A percentile compares a stretch with the other conserved stretches of the same genome.
phyloP scores from a whole-genome alignment of 805 yeast genomes.

The Candida arabinofermentans region DNA sequence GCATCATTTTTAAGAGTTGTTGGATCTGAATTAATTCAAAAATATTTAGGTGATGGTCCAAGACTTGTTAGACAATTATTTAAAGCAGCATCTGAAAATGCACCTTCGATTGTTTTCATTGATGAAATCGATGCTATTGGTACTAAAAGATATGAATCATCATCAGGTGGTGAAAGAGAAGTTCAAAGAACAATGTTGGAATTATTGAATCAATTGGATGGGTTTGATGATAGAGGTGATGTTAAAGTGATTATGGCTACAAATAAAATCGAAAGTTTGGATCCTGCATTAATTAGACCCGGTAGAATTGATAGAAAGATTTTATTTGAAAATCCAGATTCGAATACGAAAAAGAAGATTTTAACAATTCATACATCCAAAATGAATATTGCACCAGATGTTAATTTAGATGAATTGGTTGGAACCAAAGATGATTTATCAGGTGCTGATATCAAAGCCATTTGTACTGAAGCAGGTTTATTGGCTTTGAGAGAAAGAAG shows the following conservation, averaged over 20 bases:
- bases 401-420: constrained; percentile 83
- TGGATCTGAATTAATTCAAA: constrained; percentile 95
- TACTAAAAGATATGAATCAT: constrained; percentile 90
- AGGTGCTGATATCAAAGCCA: constrained; percentile 97
- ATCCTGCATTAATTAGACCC: constrained; percentile 94
- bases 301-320: constrained; percentile 97
- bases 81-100: constrained; percentile 94
- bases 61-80: constrained; percentile 89
- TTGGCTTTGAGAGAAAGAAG: constrained; percentile 94
- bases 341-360: constrained; percentile 88
- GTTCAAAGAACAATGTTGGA: constrained; percentile 98
- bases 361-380: constrained; percentile 87
- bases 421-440: constrained; percentile 90
- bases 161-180: constrained; percentile 95
- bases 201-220: constrained; percentile 90
- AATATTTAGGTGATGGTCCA: constrained; percentile 97
- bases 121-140: constrained; percentile 99
- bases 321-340: constrained; percentile 92
- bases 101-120: constrained; percentile 97
- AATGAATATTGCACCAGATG: constrained; percentile 87
- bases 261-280: constrained; percentile 87
- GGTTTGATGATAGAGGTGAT: constrained; percentile 95
- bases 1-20: constrained; percentile 95
- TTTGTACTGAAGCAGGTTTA: constrained; percentile 96
- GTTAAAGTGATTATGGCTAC: constrained; percentile 98